Evolutionary conservation across 768 basidiomycete genomes (phyloP).

Genomic region (Lactifluus subvellereus): DNA sequence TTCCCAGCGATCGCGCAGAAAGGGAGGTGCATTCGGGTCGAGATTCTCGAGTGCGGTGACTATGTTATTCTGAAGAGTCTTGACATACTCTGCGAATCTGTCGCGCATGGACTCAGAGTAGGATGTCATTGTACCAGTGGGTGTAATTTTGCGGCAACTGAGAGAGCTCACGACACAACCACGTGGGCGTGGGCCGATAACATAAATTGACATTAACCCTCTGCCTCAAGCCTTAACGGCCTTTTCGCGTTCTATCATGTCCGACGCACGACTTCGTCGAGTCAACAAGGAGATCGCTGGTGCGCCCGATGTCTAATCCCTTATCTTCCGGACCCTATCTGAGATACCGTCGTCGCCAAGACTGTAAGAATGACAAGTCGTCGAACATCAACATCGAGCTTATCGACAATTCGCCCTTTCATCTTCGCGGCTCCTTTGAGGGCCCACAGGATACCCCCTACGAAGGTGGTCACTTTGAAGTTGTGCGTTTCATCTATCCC

Average conservation of each 20-base stretch:
- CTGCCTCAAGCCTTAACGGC: slow-evolving; percentile 1
- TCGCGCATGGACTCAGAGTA: slow-evolving; percentile 52
- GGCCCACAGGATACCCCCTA: slow-evolving; percentile 94
- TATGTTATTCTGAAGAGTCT: slow-evolving; percentile 71
- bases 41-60: slow-evolving; percentile 70
- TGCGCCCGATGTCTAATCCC: slow-evolving; percentile 29
- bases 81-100: slow-evolving; percentile 71
- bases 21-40: slow-evolving; percentile 62
- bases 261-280: slow-evolving; percentile 78
- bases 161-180: no score
- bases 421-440: slow-evolving; percentile 85
- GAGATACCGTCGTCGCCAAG: slow-evolving; percentile 36
- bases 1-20: slow-evolving; percentile 78
- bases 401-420: slow-evolving; percentile 85
- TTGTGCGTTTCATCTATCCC: slow-evolving; percentile 47
- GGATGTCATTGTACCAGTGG: background rate
- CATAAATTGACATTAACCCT: slow-evolving; percentile 1
- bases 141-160: no score
- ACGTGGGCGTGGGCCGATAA: slow-evolving; percentile 1
- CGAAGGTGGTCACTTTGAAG: slow-evolving; percentile 84
- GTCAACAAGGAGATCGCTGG: slow-evolving; percentile 94
- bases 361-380: slow-evolving; percentile 93
- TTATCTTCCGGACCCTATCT: background rate
- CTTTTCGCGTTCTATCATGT: slow-evolving; percentile 6
- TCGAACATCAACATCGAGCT: slow-evolving; percentile 83